Percentiles rank a stretch among this genome's conserved stretches.
Evolutionary conservation across 306 rosid genomes (phyloP).

Genomic region (Lagenaria siceraria): DNA sequence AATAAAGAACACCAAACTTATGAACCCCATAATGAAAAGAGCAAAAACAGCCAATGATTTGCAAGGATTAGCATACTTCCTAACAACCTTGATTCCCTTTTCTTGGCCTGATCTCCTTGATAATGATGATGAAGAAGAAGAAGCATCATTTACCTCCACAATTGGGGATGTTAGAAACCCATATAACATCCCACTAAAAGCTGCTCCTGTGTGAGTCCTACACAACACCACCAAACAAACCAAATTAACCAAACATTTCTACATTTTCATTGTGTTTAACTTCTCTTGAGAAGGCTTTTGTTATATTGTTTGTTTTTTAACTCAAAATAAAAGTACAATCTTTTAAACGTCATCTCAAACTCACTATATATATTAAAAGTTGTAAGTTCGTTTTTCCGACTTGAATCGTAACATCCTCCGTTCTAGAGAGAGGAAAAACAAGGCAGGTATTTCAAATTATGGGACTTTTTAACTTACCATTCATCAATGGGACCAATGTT

Average conservation of each 20-base stretch:
- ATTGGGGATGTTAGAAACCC: slow-evolving; percentile 54
- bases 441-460: background rate
- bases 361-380: too few relatives aligned
- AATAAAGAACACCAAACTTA: slow-evolving; percentile 41
- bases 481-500: slow-evolving; percentile 68
- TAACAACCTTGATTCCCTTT: slow-evolving; percentile 57
- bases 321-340: too few relatives aligned
- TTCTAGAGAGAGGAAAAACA: too few relatives aligned
- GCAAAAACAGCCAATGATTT: slow-evolving; percentile 49
- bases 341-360: too few relatives aligned
- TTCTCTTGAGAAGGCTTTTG: too few relatives aligned
- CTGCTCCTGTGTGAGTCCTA: slow-evolving; percentile 79
- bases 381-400: too few relatives aligned
- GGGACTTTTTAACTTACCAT: slow-evolving; percentile 35
- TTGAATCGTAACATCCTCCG: too few relatives aligned
- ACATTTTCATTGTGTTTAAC: too few relatives aligned
- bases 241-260: background rate
- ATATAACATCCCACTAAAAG: slow-evolving; percentile 57
- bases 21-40: slow-evolving; percentile 37
- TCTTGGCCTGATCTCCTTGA: slow-evolving; percentile 25
- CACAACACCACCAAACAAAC: slow-evolving; percentile 1
- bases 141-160: slow-evolving; percentile 40
- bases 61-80: slow-evolving; percentile 44
- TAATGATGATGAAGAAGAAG: slow-evolving; percentile 4
- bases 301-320: too few relatives aligned